These are phyloP conservation scores for Eucalyptus cladocalyx DNA, from an alignment of 345 rosid species.

Conservation along the genomic window DNA sequence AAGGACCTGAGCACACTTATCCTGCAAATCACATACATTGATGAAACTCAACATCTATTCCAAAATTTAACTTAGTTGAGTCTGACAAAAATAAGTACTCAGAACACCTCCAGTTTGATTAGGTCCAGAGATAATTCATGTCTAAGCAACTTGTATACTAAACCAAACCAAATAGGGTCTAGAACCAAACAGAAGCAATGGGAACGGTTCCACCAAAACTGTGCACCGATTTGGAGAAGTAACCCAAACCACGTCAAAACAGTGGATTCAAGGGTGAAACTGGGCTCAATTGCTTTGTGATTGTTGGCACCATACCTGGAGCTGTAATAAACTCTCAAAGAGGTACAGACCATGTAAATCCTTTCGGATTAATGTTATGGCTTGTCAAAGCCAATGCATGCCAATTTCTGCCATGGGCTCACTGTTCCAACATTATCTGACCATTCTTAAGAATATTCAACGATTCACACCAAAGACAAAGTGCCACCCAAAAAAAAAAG, in stretches of 20 bases:
- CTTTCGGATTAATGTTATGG: not conserved
- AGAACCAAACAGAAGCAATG: not conserved
- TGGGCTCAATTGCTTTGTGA: not conserved
- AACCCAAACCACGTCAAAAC: not conserved
- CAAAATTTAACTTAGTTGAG: not conserved
- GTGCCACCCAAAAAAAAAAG: not conserved
- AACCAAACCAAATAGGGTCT: not conserved
- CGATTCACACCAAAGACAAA: not conserved
- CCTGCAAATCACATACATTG: conserved; percentile 21
- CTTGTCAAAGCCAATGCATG: not conserved
- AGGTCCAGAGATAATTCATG: not conserved
- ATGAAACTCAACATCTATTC: not conserved
- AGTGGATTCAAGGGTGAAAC: not conserved
- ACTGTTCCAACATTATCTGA: not conserved
- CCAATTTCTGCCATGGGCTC: not conserved
- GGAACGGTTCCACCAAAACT: not conserved
- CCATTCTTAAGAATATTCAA: not conserved
- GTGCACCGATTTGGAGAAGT: not conserved
- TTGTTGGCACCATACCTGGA: not conserved
- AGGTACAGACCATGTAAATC: not conserved
- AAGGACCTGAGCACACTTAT: conserved; percentile 78
- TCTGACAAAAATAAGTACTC: not conserved
- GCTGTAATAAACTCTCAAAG: not conserved
- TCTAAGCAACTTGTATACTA: not conserved
- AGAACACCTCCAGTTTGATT: not conserved